phyloP scores from a whole-genome alignment of 2,329 filamentous ascomycete genomes.

The Botrytis sinoallii region DNA sequence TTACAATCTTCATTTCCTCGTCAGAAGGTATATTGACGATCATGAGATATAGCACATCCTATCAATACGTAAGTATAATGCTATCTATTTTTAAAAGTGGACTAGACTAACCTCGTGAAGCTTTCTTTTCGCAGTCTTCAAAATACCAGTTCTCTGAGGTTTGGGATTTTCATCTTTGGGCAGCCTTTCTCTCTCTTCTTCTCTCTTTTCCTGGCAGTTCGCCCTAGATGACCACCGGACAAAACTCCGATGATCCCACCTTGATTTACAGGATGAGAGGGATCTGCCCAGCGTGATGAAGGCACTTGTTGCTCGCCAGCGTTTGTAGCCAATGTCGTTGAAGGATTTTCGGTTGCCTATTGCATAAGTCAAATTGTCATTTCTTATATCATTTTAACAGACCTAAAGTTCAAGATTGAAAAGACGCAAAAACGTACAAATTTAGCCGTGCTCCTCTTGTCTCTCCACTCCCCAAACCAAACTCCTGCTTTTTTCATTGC shows the following conservation, averaged over 20 bases:
- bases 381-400: neutral
- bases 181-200: constrained; percentile 3
- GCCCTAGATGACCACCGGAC: constrained; percentile 45
- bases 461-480: constrained; percentile 32
- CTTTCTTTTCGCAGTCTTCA: constrained; percentile 16
- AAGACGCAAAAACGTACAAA: constrained; percentile 24
- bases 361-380: neutral
- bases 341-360: constrained; percentile 39
- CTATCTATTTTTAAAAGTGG: neutral
- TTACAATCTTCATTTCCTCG: constrained; percentile 6
- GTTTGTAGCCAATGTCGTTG: constrained; percentile 38
- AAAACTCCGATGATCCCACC: constrained; percentile 43
- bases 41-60: constrained; percentile 52
- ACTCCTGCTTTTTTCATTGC: constrained; percentile 41
- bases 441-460: constrained; percentile 40
- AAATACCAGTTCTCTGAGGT: constrained; percentile 12
- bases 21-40: constrained; percentile 41
- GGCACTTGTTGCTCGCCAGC: constrained; percentile 39
- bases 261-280: constrained; percentile 49
- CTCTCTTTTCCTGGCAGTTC: constrained; percentile 12
- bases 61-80: constrained; percentile 12
- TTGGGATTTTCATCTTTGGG: constrained; percentile 6
- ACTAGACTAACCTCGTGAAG: constrained; percentile 20
- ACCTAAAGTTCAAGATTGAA: no score
- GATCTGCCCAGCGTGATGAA: constrained; percentile 49